Evolutionary conservation across 257 asterid species (phyloP).

Genomic region (Thymus mandschuricus): DNA sequence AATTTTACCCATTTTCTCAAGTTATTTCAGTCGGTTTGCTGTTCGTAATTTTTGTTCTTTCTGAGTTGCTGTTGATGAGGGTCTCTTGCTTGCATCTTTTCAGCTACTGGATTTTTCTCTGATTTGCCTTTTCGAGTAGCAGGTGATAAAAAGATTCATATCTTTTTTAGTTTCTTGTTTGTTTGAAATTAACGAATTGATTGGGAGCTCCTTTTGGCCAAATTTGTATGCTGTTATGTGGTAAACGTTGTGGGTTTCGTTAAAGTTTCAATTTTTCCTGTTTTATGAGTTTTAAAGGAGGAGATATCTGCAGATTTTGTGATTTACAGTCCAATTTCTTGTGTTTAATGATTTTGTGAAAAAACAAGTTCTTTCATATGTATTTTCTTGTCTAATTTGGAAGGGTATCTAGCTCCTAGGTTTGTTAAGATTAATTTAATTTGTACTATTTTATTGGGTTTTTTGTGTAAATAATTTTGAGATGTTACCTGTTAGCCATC

Average conservation of each 20-base stretch:
- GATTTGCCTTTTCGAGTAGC: not conserved
- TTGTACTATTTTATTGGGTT: not conserved
- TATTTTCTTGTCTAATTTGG: not conserved
- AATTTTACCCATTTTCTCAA: conserved; percentile 13
- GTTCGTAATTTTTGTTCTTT: not conserved
- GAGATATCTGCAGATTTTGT: not conserved
- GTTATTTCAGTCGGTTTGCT: not conserved
- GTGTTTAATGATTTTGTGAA: not conserved
- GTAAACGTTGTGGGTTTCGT: not conserved
- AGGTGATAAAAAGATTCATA: not conserved
- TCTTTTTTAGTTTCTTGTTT: not conserved
- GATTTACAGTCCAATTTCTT: not conserved
- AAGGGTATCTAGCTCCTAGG: not conserved
- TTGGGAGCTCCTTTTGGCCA: not conserved
- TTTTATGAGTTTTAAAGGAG: not conserved
- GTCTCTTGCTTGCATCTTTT: conserved; percentile 5
- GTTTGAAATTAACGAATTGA: not conserved
- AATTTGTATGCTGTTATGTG: conserved; percentile 2
- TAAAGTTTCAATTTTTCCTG: not conserved
- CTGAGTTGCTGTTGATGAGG: not conserved
- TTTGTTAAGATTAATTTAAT: not conserved
- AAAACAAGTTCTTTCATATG: not conserved
- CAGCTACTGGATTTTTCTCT: conserved; percentile 27
- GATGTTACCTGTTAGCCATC: not conserved
- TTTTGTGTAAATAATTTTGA: not conserved